Evolutionary conservation across 2,329 filamentous ascomycete genomes (phyloP), one percentile per base, ranked within the genome.

Genomic region (Phaeosphaeriaceae sp.): DNA sequence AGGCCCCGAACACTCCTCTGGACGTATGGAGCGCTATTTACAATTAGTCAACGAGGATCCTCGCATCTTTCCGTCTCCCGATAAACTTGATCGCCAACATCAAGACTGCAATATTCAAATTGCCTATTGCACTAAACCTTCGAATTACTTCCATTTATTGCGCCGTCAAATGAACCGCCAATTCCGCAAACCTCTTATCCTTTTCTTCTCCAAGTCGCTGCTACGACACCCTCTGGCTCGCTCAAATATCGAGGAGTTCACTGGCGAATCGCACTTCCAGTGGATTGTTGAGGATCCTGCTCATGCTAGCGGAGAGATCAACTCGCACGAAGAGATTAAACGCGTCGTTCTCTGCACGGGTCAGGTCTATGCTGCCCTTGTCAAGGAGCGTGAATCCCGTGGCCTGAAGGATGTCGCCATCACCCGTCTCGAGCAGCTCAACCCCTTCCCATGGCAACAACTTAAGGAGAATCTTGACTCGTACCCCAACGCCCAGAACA

Each of bases 91-190:
- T 46, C 91, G 94, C 64, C 94, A 97, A 78, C 94, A 99, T 81
- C 94, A 99, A 80, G 94, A 99, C 79, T 96, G 92, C 83, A 99
- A 99, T 81, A 96, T 99, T 87, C 94, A 99, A 80, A 89, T 99
- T 73, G 92, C 87, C 47, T 96, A 94, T 82, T 92, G 95, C 86
- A 99, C 94, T n/a, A 90, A 88, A 38, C 94, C 94, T 21, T 84
- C 93, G 60, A 99, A 99, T 77, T 77, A 95, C 73, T 99, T 99
- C 87, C 94, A 99, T 78, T 87, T 94, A 62, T 84, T 99, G 58
- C 89, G 94, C 74, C 87, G 94, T 77, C 94, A 99, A 80, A 96
- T 99, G 87, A 92, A 97, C 83, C 87, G 94, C 70, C 93, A 99
- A 74, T 99, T 99, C 89, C 87, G 94, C 79, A 99, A 99, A 83